These are phyloP conservation scores for Arabidopsis thaliana DNA, from an alignment of 345 rosid genomes.

Conservation along the genomic window TAIR10.1 NC_003076.8:21511001-21511500, in stretches of 20 bases:
- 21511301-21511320: constrained; percentile 6
- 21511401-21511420: background rate
- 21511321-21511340: background rate
- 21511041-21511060: constrained; percentile 18
- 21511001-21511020: constrained; percentile 21
- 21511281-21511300: constrained; percentile 1
- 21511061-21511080: constrained; percentile 6
- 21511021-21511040: constrained; percentile 17
- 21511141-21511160: constrained; percentile 8
- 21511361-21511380: background rate
- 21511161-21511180: background rate
- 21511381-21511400: constrained; percentile 23
- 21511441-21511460: constrained; percentile 96
- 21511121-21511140: constrained; percentile 5
- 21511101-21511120: constrained; percentile 7
- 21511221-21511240: background rate
- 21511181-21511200: background rate
- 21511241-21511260: background rate
- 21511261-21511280: constrained; percentile 5
- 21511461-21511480: constrained; percentile 93
- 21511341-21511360: background rate
- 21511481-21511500: constrained; percentile 80
- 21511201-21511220: constrained; percentile 20
- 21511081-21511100: background rate
- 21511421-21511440: constrained; percentile 91